phyloP scores from a whole-genome alignment of 2,329 filamentous ascomycete genomes.

The Nemania sp. region DNA sequence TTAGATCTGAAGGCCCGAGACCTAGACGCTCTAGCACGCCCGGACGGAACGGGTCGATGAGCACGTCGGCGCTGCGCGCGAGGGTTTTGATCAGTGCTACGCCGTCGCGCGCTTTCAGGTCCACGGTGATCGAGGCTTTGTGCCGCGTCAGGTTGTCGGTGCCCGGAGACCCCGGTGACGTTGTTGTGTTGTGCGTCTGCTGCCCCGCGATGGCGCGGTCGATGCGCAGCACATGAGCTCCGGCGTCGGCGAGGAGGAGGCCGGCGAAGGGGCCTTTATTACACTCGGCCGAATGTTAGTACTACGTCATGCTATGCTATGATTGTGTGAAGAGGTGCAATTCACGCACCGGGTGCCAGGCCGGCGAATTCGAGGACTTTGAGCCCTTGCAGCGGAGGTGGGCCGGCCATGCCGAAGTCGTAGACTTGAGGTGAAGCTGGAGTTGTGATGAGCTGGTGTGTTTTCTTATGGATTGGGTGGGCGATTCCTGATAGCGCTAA shows the following conservation, averaged over 20 bases:
- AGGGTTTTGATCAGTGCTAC: conserved; percentile 68
- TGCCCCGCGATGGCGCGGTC: conserved; percentile 63
- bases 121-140: conserved; percentile 78
- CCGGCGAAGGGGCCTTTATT: conserved; percentile 79
- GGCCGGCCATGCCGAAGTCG: conserved; percentile 40
- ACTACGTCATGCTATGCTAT: no score
- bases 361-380: conserved; percentile 64
- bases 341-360: conserved; percentile 66
- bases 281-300: not conserved
- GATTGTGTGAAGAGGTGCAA: no score
- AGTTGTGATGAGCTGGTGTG: not conserved
- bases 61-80: conserved; percentile 66
- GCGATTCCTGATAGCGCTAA: no score
- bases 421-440: not conserved
- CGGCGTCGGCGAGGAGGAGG: conserved; percentile 85
- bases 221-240: conserved; percentile 83
- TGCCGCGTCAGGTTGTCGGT: conserved; percentile 75
- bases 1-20: conserved; percentile 71
- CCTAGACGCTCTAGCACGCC: conserved; percentile 86
- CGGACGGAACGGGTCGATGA: conserved; percentile 93
- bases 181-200: conserved; percentile 43
- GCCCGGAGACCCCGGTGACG: conserved; percentile 50
- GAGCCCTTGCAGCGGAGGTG: conserved; percentile 53
- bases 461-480: no score
- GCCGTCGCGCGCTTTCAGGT: conserved; percentile 72